A percentile compares a stretch with the other conserved stretches of the same genome.
These are phyloP conservation scores for Pezizomycotina sp. DNA, from an alignment of 2,329 filamentous ascomycete genomes.

Conservation along the genomic window DNA sequence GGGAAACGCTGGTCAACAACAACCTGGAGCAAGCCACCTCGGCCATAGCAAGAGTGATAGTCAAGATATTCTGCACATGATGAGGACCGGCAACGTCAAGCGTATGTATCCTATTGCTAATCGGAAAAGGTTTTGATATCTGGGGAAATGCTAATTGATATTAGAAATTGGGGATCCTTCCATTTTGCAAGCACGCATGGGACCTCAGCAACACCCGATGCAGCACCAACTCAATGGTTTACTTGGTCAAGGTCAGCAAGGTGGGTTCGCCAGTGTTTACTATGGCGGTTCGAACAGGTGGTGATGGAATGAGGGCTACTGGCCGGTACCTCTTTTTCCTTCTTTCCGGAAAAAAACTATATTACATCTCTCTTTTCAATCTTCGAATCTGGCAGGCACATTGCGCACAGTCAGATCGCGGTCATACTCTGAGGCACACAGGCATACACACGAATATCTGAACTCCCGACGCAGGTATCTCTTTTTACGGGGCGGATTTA, in stretches of 20 bases:
- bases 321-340: no score
- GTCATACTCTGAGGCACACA: no score
- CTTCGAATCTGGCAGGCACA: no score
- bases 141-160: constrained; percentile 36
- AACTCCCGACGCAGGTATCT: no score
- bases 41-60: constrained; percentile 19
- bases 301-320: no score
- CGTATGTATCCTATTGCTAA: constrained; percentile 44
- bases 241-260: constrained; percentile 23
- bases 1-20: constrained; percentile 17
- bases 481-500: no score
- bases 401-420: no score
- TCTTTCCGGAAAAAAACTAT: no score
- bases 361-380: no score
- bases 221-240: constrained; percentile 58
- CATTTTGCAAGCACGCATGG: constrained; percentile 76
- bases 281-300: constrained; percentile 48
- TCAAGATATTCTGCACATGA: constrained; percentile 20
- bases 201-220: constrained; percentile 36
- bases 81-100: constrained; percentile 24
- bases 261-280: constrained; percentile 66
- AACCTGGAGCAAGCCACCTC: constrained; percentile 17
- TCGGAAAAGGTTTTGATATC: constrained; percentile 46
- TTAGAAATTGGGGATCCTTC: constrained; percentile 99
- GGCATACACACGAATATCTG: no score